Conservation (phyloP, 768 basidiomycete species). For the Tylopilus felleus region DNA sequence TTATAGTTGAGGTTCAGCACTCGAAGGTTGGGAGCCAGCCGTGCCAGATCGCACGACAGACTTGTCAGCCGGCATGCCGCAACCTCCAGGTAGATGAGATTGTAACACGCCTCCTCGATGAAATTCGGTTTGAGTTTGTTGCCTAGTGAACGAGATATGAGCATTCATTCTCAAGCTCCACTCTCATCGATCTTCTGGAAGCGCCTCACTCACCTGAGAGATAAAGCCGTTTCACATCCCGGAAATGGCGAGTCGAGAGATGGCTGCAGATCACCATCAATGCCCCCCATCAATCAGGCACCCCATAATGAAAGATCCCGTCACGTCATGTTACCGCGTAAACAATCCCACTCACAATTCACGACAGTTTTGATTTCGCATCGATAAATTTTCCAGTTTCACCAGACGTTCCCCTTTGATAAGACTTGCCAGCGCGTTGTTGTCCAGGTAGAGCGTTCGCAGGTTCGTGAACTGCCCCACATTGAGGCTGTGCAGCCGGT, state of each 20-base stretch:
- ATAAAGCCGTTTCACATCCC: constrained; percentile 92
- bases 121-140: constrained; percentile 64
- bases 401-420: constrained; percentile 53
- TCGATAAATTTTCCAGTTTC: constrained; percentile 84
- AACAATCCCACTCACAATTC: constrained; percentile 59
- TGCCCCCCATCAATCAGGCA: constrained; percentile 35
- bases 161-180: constrained; percentile 18
- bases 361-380: constrained; percentile 82
- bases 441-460: constrained; percentile 91
- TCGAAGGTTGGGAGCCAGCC: constrained; percentile 77
- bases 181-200: constrained; percentile 13
- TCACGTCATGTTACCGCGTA: constrained; percentile 28
- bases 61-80: constrained; percentile 78
- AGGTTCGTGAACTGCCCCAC: constrained; percentile 62
- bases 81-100: constrained; percentile 87
- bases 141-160: constrained; percentile 45
- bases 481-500: constrained; percentile 67
- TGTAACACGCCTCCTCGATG: constrained; percentile 75
- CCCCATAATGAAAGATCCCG: constrained; percentile 37
- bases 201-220: constrained; percentile 69
- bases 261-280: constrained; percentile 37
- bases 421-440: constrained; percentile 59
- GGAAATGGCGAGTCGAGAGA: constrained; percentile 61
- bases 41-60: constrained; percentile 67
- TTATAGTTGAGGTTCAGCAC: constrained; percentile 97